Conservation (phyloP, 805 yeast genomes). For the Lipomyces oligophaga region DNA sequence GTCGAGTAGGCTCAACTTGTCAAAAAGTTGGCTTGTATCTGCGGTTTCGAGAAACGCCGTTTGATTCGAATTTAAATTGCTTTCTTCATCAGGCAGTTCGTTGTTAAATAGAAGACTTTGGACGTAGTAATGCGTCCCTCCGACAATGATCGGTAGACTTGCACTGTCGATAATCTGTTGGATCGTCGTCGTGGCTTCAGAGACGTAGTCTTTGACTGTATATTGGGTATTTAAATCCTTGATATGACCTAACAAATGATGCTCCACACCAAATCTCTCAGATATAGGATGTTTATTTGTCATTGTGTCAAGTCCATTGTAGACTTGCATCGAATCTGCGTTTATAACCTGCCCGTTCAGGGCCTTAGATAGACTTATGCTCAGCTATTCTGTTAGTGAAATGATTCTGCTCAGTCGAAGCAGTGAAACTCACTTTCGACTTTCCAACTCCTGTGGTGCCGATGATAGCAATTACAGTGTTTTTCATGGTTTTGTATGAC, state of each 20-base stretch:
- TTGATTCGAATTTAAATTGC: constrained; percentile 12
- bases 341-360: constrained; percentile 86
- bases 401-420: not conserved
- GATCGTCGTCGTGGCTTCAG: constrained; percentile 58
- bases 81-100: constrained; percentile 47
- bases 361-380: constrained; percentile 71
- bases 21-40: constrained; percentile 38
- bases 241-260: constrained; percentile 84
- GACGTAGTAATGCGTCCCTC: constrained; percentile 93
- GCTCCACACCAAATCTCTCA: constrained; percentile 71
- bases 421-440: constrained; percentile 52
- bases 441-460: constrained; percentile 98
- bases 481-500: too few species aligned
- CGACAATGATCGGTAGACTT: constrained; percentile 82
- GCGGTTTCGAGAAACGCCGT: constrained; percentile 15
- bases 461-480: constrained; percentile 58
- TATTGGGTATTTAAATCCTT: constrained; percentile 72
- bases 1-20: constrained; percentile 52
- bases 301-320: constrained; percentile 63
- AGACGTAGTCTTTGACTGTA: constrained; percentile 69
- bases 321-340: constrained; percentile 97
- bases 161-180: constrained; percentile 57
- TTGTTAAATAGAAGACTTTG: constrained; percentile 73
- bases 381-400: constrained; percentile 48
- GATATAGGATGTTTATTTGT: constrained; percentile 87